phyloP scores from a whole-genome alignment of 441 rosid genomes.

The Syzygium syzygioides region DNA sequence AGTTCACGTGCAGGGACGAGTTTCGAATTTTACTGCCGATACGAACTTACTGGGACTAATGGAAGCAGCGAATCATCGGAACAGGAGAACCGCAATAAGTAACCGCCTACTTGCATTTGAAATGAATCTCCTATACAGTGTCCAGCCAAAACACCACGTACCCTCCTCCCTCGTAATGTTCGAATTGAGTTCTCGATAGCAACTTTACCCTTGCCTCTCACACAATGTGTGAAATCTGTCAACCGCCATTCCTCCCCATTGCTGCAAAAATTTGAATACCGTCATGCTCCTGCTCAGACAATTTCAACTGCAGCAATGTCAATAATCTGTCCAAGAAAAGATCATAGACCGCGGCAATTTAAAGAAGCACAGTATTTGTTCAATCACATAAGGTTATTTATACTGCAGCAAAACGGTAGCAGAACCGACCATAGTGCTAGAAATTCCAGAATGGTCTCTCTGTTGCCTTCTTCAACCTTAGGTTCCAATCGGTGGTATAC shows the following conservation, averaged over 20 bases:
- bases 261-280: neutral
- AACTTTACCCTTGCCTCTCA: neutral
- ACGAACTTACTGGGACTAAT: accelerated
- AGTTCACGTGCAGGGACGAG: neutral
- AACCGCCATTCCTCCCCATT: neutral
- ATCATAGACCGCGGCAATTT: neutral
- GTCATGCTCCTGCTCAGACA: neutral
- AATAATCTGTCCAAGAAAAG: neutral
- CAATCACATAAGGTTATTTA: neutral
- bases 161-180: neutral
- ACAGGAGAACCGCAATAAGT: neutral
- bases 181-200: neutral
- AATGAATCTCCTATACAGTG: neutral
- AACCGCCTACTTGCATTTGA: neutral
- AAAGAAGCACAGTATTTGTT: neutral
- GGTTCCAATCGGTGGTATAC: neutral
- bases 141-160: accelerated
- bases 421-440: neutral
- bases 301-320: neutral
- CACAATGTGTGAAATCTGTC: neutral
- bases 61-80: neutral
- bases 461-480: neutral
- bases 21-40: neutral
- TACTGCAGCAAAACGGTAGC: neutral
- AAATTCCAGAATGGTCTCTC: neutral